Base-by-base conservation (phyloP, 2,329 filamentous ascomycete species). In the Talaromyces sp. region DNA sequence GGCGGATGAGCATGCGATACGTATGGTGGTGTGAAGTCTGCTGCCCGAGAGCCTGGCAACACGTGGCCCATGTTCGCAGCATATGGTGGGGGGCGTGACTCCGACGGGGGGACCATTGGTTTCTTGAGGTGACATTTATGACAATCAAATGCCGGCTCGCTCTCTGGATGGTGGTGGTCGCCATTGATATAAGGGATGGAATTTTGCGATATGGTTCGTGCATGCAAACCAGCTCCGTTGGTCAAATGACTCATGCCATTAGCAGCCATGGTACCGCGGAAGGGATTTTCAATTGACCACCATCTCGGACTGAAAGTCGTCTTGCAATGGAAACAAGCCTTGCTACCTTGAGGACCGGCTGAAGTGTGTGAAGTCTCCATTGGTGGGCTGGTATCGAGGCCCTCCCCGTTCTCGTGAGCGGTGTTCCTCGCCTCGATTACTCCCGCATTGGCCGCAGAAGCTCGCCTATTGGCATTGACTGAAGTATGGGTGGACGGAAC, bases 111-210 rank as follows among this genome's bases (percentile, higher is more conserved):
- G 18, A 42, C 31, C 30, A 33, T 42, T 12, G 67, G 65, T 61
- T 82, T 82, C 33, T 77, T 82, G 66, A 79, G 72, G 67, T 84
- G 81, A 65, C 90, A 93, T 73, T 91, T 90, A 75, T 93, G 90
- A 68, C 90, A 93, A 73, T 92, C 88, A 65, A 86, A 63, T 16
- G 40, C 44, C 5, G 28, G 30, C 7, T 58, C 57, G 34, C 47
- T 51, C 47, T 51, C 52, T n/a, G 27, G 44, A 27, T 27, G 16
- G 27, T 28, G 33, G 31, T 74, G 33, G 33, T 74, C 71, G 5
- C 73, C 73, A 54, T 74, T 75, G n/a, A 56, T 28, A 55, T 56
- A 59, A 7, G 56, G 54, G 16, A 71, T 66, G 12, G 65, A 63
- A 59, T 67, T 51, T 60, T 71, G 67, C 54, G 68, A 67, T 61